Percentiles rank a stretch among this genome's conserved stretches.
Evolutionary conservation across 106 monocot species (phyloP).

Genomic region (Narthecium ossifragum): DNA sequence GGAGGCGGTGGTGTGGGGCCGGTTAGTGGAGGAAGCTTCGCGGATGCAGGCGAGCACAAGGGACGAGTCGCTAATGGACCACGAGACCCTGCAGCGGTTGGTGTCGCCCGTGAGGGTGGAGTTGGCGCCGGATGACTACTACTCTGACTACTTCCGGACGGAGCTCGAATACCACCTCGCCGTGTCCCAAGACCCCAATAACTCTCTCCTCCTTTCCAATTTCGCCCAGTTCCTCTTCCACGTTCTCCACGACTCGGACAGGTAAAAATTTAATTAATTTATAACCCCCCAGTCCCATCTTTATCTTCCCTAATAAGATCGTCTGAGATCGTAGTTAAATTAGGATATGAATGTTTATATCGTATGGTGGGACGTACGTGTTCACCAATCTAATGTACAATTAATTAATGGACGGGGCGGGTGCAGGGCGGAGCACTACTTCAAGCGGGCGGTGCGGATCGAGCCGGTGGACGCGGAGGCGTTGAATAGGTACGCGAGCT

Average conservation of each 20-base stretch:
- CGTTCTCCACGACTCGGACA: constrained; percentile 47
- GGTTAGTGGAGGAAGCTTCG: constrained; percentile 2
- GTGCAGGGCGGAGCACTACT: constrained; percentile 73
- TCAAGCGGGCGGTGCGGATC: constrained; percentile 49
- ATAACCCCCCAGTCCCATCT: no score
- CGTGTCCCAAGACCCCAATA: constrained; percentile 39
- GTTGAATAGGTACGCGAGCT: constrained; percentile 59
- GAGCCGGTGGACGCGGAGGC: constrained; percentile 66
- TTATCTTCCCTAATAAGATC: no score
- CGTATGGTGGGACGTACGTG: no score
- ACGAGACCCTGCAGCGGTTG: background rate
- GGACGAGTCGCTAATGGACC: constrained; percentile 1
- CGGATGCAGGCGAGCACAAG: constrained; percentile 4
- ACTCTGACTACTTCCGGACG: constrained; percentile 17
- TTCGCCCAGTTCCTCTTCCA: constrained; percentile 72
- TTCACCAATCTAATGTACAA: background rate
- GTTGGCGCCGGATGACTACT: constrained; percentile 18
- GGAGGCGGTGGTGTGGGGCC: constrained; percentile 1
- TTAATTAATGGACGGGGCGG: background rate
- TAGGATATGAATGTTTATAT: no score
- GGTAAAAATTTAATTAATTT: constrained; percentile 29
- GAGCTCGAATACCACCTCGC: constrained; percentile 42
- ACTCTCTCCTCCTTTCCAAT: constrained; percentile 48
- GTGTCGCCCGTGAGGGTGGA: constrained; percentile 18
- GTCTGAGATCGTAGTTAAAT: no score